Percentiles rank a stretch among this genome's conserved stretches.
These are phyloP conservation scores for Colletotrichum zoysiae DNA, from an alignment of 2,329 filamentous ascomycete genomes.

Conservation along the genomic window DNA sequence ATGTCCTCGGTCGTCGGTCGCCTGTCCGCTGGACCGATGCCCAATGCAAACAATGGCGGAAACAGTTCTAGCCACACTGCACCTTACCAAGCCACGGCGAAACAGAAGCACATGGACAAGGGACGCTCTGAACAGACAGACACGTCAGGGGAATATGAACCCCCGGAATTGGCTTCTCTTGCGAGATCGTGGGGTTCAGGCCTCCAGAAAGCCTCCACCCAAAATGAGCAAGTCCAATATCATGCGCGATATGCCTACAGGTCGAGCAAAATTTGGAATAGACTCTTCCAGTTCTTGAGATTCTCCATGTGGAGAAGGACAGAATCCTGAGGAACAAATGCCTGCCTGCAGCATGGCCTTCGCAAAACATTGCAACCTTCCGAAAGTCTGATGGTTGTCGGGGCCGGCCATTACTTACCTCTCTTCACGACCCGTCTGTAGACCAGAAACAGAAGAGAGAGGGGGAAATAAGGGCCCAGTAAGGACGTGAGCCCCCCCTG, in stretches of 20 bases:
- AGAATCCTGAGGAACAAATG: constrained; percentile 27
- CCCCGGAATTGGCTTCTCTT: neutral
- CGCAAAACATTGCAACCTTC: neutral
- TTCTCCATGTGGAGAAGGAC: constrained; percentile 31
- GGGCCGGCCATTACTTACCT: constrained; percentile 4
- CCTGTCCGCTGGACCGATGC: neutral
- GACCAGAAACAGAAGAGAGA: neutral
- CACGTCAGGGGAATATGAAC: neutral
- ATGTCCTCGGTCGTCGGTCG: constrained; percentile 10
- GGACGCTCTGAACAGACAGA: neutral
- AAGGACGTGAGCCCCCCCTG: neutral
- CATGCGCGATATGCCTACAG: neutral
- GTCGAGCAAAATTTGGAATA: constrained; percentile 19
- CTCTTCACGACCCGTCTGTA: neutral
- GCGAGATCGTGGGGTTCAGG: constrained; percentile 9
- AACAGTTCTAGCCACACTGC: constrained; percentile 31
- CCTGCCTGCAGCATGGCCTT: constrained; percentile 17
- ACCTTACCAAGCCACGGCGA: constrained; percentile 15
- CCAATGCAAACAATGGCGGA: constrained; percentile 1
- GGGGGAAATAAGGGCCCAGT: too few relatives aligned
- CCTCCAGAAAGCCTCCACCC: neutral
- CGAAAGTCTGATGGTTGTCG: neutral
- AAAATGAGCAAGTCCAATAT: neutral
- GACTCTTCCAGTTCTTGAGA: neutral
- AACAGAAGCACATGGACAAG: constrained; percentile 1